These are phyloP conservation scores for Yamadazyma mexicana DNA, from an alignment of 1,139 yeast species.

Conservation along the genomic window DNA sequence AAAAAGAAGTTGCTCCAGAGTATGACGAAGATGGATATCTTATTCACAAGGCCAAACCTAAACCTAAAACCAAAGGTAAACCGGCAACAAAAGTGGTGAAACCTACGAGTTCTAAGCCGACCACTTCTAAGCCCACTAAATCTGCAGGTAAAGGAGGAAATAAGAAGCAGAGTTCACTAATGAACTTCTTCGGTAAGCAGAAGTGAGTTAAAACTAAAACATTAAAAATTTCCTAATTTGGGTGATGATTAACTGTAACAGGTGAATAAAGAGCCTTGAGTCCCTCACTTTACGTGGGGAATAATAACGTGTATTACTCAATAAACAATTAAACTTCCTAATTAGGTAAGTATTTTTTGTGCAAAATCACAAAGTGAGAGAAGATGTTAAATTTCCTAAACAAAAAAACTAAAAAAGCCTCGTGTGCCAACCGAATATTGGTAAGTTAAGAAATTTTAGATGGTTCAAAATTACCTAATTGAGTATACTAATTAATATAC, in stretches of 20 bases:
- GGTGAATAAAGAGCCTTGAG: no score
- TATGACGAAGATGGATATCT: constrained; percentile 47
- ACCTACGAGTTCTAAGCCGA: no score
- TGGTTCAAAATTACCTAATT: constrained; percentile 9
- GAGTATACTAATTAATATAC: constrained; percentile 5
- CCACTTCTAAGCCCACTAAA: constrained; percentile 5
- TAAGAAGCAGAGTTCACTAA: constrained; percentile 37
- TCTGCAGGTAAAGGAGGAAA: constrained; percentile 8
- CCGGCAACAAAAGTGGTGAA: no score
- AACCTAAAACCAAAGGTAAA: constrained; percentile 12
- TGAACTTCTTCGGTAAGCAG: constrained; percentile 39
- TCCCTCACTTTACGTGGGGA: no score
- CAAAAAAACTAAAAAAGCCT: background rate
- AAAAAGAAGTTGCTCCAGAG: constrained; percentile 13
- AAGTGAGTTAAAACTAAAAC: constrained; percentile 2
- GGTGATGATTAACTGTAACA: background rate
- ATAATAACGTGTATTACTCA: constrained; percentile 2
- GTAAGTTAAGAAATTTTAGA: no score
- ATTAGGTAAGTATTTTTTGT: constrained; percentile 11
- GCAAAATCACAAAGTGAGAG: no score
- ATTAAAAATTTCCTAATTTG: background rate
- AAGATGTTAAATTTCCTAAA: constrained; percentile 4
- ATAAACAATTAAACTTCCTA: constrained; percentile 12
- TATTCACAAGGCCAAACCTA: constrained; percentile 22
- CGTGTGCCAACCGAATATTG: background rate